Evolutionary conservation across 345 rosid genomes (phyloP).

Genomic region (Gossypium bickii): DNA sequence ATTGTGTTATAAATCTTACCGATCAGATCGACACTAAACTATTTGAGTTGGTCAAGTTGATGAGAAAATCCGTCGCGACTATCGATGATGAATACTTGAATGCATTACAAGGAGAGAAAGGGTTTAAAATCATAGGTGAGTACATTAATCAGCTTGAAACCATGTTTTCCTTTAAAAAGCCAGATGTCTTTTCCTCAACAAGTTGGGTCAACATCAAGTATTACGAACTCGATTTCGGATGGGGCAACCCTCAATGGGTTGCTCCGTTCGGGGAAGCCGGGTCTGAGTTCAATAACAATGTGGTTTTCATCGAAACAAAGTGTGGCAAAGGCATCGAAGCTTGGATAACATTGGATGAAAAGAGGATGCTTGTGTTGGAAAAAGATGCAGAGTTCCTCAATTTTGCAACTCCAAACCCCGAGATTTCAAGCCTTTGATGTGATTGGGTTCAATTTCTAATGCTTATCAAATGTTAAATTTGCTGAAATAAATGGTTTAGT

Average conservation of each 20-base stretch:
- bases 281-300: background rate
- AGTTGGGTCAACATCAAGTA: background rate
- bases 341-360: slow-evolving; percentile 9
- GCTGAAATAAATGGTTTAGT: no score
- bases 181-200: background rate
- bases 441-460: background rate
- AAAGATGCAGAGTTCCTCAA: slow-evolving; percentile 5
- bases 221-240: background rate
- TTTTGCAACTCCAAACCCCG: background rate
- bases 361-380: background rate
- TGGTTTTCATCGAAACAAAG: background rate
- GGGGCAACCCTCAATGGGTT: background rate
- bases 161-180: background rate
- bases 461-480: background rate
- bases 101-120: background rate
- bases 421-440: slow-evolving; percentile 3
- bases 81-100: background rate
- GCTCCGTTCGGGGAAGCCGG: background rate
- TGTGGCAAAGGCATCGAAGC: slow-evolving; percentile 10
- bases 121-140: background rate
- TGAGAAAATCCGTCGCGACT: background rate
- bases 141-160: background rate
- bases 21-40: background rate
- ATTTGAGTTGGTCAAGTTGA: background rate
- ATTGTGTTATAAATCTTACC: background rate